Base-by-base conservation (phyloP, 805 yeast genomes). In the Scheffersomyces lignosus region DNA sequence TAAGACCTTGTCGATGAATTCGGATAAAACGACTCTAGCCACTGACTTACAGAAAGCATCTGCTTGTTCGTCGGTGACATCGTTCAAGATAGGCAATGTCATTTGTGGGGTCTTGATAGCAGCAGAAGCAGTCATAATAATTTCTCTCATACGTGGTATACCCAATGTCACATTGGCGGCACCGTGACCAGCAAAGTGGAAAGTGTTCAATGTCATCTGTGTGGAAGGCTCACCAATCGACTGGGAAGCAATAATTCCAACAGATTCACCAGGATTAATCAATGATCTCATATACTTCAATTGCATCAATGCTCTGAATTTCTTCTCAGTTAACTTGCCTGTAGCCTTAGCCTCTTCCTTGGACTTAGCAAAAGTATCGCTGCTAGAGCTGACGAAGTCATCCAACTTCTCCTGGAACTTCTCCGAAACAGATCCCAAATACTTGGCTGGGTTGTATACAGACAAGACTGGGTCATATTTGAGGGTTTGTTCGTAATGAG, bases 151-250 rank as follows among this genome's bases (percentile, higher is more conserved):
- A 80, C 99, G 96, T 28, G 99, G 99, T 60, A 93, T 93, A 85
- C 99, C 99, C 55, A 93, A 76, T 0, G 99, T 93, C 47, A 93
- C 99, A 67, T 93, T 93, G 31, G 99, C 99, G 40, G 99, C 99
- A 80, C 99, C 99, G 71, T 95, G 99, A 63, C 99, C 99, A 53
- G 99, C 99, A 58, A 93, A 93, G 73, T 93, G 96, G 87, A 87
- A 87, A 31, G 97, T 90, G 58, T 90, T 90, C 66, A 90, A 76
- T 2, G 97, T 90, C 97, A 90, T 90, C 66, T 90, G 97, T 22
- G 97, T 90, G 27, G 97, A 96, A 34, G 97, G 97, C 62, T 90
- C 97, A 72, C 97, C 97, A 67, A 90, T 90, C 25, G 96, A 88
- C 71, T 90, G 97, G 2, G 97, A 96, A 36, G 97, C 97, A 56